Base-by-base conservation (phyloP, 495 filamentous ascomycete genomes). In the Tuber aestivum region DNA sequence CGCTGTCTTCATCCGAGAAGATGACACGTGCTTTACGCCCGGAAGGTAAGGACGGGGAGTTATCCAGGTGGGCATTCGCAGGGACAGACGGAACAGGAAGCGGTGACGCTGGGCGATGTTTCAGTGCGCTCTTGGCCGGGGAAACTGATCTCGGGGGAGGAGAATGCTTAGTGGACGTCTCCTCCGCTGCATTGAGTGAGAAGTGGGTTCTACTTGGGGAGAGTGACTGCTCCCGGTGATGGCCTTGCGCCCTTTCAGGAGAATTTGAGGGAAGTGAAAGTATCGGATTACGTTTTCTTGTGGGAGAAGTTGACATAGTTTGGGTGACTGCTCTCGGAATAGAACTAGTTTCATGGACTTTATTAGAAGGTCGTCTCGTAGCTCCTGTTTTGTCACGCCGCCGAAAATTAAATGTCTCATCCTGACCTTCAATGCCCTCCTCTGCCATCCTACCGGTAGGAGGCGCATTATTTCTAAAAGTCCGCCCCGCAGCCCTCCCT, bases 1-100 rank as follows among this genome's bases (percentile, higher is more conserved):
- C 44, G 6, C 76, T 76, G 27, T 82, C 80, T 32, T 79, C 80
- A 27, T 82, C 80, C 16, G 79, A 82, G 41, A 82, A 82, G 20
- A 76, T 82, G n/a, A 82, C 80, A 7, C 80, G 72, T 7, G 38
- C 38, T n/a, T 70, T 61, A 27, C 38, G 35, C 16, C 20, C 42
- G 0, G 76, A 77, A 27, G 71, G 56, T 65, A 27, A 65, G 56
- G 56, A 32, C 12, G 56, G 56, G n/a, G 56, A 14, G n/a, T 18
- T 32, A n/a, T 65, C 10, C 27, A 65, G n/a, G 56, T 32, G 56
- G 56, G 12, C 10, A 32, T 32, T 65, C 56, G 27, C 56, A 12
- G 56, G 56, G 56, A 32, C 1, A 12, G 56, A 27, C 2, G 56
- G 56, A 16, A 65, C 12, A 32, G 56, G 56, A 65, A 32, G 35